Evolutionary conservation across 2,329 filamentous ascomycete genomes (phyloP).

Genomic region (Coleophoma crateriformis): DNA sequence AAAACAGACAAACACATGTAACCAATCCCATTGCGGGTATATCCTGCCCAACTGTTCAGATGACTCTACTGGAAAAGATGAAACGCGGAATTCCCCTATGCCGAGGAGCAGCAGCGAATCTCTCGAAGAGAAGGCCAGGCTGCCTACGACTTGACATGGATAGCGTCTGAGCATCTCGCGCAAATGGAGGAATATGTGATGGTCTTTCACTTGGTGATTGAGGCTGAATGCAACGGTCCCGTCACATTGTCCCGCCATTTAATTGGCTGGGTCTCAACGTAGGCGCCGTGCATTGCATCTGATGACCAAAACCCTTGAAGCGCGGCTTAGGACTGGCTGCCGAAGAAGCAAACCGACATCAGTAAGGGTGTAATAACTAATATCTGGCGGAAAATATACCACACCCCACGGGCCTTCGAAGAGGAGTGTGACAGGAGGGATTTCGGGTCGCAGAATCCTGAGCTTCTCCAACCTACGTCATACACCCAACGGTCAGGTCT

Average conservation of each 20-base stretch:
- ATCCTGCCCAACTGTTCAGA: not conserved
- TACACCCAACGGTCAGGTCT: not conserved
- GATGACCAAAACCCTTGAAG: not conserved
- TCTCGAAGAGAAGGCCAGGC: not conserved
- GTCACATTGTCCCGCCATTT: not conserved
- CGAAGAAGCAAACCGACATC: not conserved
- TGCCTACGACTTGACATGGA: not conserved
- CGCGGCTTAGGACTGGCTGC: not conserved
- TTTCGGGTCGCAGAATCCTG: no score
- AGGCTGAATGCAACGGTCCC: slow-evolving; percentile 1
- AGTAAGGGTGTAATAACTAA: not conserved
- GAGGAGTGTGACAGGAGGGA: no score
- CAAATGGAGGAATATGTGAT: not conserved
- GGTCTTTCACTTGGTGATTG: not conserved
- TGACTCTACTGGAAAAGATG: not conserved
- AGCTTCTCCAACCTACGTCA: not conserved
- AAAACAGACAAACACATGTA: not conserved
- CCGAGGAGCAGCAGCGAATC: not conserved
- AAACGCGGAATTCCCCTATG: not conserved
- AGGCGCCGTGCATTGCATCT: slow-evolving; percentile 1
- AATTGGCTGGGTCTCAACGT: not conserved
- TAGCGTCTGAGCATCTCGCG: not conserved
- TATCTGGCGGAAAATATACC: not conserved
- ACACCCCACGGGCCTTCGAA: not conserved
- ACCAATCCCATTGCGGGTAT: not conserved